phyloP scores from a whole-genome alignment of 306 rosid genomes.

The Dicorynia guianensis region DNA sequence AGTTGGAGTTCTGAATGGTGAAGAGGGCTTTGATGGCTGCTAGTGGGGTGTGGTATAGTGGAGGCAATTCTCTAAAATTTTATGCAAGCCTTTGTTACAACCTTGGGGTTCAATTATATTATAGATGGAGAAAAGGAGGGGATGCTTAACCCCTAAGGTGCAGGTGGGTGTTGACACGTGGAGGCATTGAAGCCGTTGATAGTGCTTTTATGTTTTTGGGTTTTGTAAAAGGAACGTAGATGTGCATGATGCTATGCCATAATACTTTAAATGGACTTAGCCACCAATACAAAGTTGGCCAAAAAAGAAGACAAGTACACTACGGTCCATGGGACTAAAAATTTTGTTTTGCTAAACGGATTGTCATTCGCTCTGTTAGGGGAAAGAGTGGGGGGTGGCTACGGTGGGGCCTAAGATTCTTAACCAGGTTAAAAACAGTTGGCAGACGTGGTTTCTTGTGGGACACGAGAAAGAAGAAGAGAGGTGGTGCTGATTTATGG shows the following conservation, averaged over 20 bases:
- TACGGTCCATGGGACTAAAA: conserved; percentile 50
- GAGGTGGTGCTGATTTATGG: conserved; percentile 56
- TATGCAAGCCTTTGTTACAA: conserved; percentile 47
- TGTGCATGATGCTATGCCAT: conserved; percentile 55
- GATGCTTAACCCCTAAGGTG: conserved; percentile 77
- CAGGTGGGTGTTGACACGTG: conserved; percentile 73
- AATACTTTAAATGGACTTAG: conserved; percentile 49
- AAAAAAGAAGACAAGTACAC: conserved; percentile 57
- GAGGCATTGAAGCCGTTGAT: conserved; percentile 51
- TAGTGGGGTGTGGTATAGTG: conserved; percentile 39
- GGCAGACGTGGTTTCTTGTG: conserved; percentile 79
- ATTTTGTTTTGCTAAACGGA: conserved; percentile 32
- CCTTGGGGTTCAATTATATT: conserved; percentile 48
- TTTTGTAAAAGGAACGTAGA: conserved; percentile 60
- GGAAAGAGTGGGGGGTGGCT: conserved; percentile 12
- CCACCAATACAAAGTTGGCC: conserved; percentile 50
- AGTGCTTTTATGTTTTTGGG: conserved; percentile 58
- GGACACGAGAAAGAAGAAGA: conserved; percentile 42
- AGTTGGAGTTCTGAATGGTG: conserved; percentile 32
- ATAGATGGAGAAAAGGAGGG: conserved; percentile 50
- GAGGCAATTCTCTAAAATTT: conserved; percentile 40
- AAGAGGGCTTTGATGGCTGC: conserved; percentile 44
- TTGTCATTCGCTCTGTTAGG: background rate
- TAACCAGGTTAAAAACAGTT: conserved; percentile 55
- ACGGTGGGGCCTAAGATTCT: conserved; percentile 49